Percentiles rank a stretch among this genome's conserved stretches.
Evolutionary conservation across 306 rosid genomes (phyloP).

Genomic region (Vicia faba): DNA sequence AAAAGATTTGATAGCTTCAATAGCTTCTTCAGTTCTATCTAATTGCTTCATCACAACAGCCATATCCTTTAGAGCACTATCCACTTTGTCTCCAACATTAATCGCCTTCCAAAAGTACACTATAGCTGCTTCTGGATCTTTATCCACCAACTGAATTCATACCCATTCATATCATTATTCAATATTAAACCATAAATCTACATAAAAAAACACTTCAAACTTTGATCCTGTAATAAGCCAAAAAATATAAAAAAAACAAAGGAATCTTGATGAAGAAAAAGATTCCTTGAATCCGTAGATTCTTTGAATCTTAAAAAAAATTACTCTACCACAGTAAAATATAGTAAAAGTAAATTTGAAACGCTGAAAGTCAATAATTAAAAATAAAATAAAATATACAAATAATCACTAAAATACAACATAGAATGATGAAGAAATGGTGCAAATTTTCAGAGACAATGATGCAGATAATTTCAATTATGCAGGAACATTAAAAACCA

Average conservation of each 20-base stretch:
- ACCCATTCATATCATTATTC: not conserved
- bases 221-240: too few relatives aligned
- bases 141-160: slow-evolving; percentile 61
- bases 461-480: not conserved
- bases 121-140: slow-evolving; percentile 81
- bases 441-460: slow-evolving; percentile 6
- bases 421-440: slow-evolving; percentile 12
- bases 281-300: not conserved
- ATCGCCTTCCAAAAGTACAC: slow-evolving; percentile 82
- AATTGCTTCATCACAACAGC: slow-evolving; percentile 89
- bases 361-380: slow-evolving; percentile 5
- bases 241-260: too few relatives aligned
- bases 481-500: not conserved
- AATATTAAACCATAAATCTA: not conserved
- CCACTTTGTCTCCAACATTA: slow-evolving; percentile 33
- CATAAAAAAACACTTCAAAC: not conserved
- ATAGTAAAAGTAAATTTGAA: not conserved
- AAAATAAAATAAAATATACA: not conserved
- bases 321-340: not conserved
- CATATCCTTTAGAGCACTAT: slow-evolving; percentile 87
- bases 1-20: slow-evolving; percentile 79
- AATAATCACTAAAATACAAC: not conserved
- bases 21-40: slow-evolving; percentile 85
- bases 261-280: not conserved
- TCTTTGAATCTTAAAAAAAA: slow-evolving; percentile 1